These are phyloP conservation scores for Pyronema omphalodes DNA, from an alignment of 495 filamentous ascomycete genomes.

Conservation along the genomic window DNA sequence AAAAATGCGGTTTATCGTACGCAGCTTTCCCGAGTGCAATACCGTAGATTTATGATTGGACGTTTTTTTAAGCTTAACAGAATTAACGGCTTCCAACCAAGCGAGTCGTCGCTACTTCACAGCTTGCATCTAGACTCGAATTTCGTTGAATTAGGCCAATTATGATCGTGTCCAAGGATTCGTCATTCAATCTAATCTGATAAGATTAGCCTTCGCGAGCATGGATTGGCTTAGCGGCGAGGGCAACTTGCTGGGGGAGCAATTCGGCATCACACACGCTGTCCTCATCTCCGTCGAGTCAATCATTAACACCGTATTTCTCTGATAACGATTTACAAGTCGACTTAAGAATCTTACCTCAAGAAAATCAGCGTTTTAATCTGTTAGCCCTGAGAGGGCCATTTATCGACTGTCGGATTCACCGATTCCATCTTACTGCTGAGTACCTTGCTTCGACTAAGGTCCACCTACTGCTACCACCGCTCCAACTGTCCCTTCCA, in stretches of 20 bases:
- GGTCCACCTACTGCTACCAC: background rate
- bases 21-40: too few relatives aligned
- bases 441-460: background rate
- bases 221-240: background rate
- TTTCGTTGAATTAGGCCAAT: too few relatives aligned
- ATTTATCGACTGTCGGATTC: background rate
- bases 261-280: conserved; percentile 1
- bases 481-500: background rate
- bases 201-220: background rate
- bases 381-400: background rate
- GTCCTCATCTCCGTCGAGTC: background rate
- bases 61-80: too few relatives aligned
- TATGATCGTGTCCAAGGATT: too few relatives aligned
- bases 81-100: too few relatives aligned
- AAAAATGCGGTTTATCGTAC: too few relatives aligned
- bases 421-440: background rate
- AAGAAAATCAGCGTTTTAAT: background rate
- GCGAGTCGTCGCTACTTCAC: too few relatives aligned
- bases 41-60: too few relatives aligned
- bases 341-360: background rate
- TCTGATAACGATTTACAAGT: background rate
- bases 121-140: too few relatives aligned
- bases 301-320: background rate
- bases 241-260: background rate
- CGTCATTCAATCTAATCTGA: background rate